Percentiles rank a stretch among this genome's conserved stretches.
phyloP scores from a whole-genome alignment of 208 protist genomes.

The Leptomonas pyrrhocoris region DNA sequence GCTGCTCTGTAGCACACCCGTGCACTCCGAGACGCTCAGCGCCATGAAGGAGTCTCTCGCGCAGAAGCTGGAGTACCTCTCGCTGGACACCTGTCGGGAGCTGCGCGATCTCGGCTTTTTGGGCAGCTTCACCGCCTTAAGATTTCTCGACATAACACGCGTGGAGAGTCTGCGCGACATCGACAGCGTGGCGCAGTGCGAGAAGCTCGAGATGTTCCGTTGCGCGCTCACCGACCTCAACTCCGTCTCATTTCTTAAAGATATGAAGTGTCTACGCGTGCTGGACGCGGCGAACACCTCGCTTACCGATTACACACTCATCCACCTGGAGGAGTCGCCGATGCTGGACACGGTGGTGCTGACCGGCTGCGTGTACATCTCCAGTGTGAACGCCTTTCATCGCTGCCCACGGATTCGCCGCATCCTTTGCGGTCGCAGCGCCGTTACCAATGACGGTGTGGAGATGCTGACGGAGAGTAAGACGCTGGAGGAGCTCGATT shows the following conservation, averaged over 20 bases:
- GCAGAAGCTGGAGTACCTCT: slow-evolving; percentile 66
- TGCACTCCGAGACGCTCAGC: slow-evolving; percentile 66
- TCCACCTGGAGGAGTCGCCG: slow-evolving; percentile 62
- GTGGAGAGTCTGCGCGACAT: slow-evolving; percentile 56
- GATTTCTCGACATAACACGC: slow-evolving; percentile 81
- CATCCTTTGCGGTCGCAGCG: slow-evolving; percentile 68
- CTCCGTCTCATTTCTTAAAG: slow-evolving; percentile 66
- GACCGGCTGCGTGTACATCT: slow-evolving; percentile 68
- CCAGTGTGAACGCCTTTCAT: slow-evolving; percentile 78
- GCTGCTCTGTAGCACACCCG: slow-evolving; percentile 52
- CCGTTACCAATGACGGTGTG: slow-evolving; percentile 77
- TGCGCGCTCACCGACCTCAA: slow-evolving; percentile 65
- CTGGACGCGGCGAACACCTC: slow-evolving; percentile 63
- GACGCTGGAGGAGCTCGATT: slow-evolving; percentile 76
- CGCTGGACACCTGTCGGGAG: slow-evolving; percentile 59
- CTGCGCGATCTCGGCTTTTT: slow-evolving; percentile 56
- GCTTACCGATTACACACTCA: slow-evolving; percentile 63
- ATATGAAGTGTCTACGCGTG: slow-evolving; percentile 52
- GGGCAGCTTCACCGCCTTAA: slow-evolving; percentile 49
- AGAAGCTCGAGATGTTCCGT: slow-evolving; percentile 73
- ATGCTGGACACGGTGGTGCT: slow-evolving; percentile 76
- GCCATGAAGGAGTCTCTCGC: slow-evolving; percentile 51
- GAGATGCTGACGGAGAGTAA: slow-evolving; percentile 55
- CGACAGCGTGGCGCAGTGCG: slow-evolving; percentile 49
- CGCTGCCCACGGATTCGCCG: slow-evolving; percentile 74